A percentile compares a stretch with the other conserved stretches of the same genome.
Evolutionary conservation across 176 grass and related monocot species (phyloP).

Genomic region (Bothriochloa decipiens): DNA sequence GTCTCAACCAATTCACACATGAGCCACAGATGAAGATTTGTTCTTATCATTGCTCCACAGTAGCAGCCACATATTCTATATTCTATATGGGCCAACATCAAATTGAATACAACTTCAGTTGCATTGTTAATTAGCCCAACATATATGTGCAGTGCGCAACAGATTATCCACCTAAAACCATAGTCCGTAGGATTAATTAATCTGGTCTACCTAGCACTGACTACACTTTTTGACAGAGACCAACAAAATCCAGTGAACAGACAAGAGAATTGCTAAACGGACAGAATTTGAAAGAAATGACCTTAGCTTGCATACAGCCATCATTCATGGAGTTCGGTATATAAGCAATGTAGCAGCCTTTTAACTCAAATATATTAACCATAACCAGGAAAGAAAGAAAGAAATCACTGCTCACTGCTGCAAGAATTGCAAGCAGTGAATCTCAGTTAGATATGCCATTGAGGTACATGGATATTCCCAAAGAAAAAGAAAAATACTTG

Average conservation of each 20-base stretch:
- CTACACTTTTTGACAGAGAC: neutral
- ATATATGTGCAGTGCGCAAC: neutral
- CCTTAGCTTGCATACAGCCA: neutral
- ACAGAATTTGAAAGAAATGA: neutral
- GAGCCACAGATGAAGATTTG: neutral
- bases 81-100: neutral
- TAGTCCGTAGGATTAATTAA: conserved; percentile 2
- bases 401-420: neutral
- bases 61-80: neutral
- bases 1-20: neutral
- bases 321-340: neutral
- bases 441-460: neutral
- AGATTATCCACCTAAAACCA: neutral
- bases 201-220: neutral
- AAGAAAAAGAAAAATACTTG: neutral
- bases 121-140: conserved; percentile 22
- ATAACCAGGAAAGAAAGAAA: conserved; percentile 18
- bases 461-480: neutral
- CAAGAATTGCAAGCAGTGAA: conserved; percentile 6
- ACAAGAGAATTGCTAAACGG: neutral
- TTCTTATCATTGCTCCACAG: conserved; percentile 17
- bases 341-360: neutral
- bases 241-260: neutral
- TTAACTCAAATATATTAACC: neutral
- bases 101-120: neutral